Base-by-base conservation (phyloP, 345 rosid genomes). In the Ceriops decandra region DNA sequence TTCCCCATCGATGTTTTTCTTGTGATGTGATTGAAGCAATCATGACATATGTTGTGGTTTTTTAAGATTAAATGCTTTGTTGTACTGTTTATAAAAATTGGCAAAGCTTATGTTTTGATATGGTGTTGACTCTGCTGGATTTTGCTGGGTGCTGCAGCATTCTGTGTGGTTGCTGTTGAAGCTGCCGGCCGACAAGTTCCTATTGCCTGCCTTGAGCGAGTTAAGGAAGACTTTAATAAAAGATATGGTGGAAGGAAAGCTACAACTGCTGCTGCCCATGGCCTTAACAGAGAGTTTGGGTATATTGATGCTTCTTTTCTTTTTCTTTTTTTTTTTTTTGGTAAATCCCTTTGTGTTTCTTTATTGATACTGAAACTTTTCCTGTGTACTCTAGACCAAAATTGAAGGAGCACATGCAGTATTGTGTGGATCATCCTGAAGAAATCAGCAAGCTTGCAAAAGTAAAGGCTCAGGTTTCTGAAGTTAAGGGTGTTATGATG, bases 401-500 rank as follows among this genome's bases (percentile, higher is more conserved):
- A 73, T 75, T 95, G 87, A 95, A 87, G 80, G 97, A 86, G 73
- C 96, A 92, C 67, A 92, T 95, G 98, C 93, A 92, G 76, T 95
- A 88, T 53, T 95, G 98, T 68, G 85, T 82, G 59, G 99, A 90
- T 74, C 93, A 95, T 79, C 98, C 98, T 2, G 97, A 95, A 81
- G 99, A 95, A 84, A 86, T 91, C 79, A 95, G 85, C 86, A 92
- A 95, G 77, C 90, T 95, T 72, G 92, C 98, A 51, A 95, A 95
- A 85, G 99, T 95, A 71, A 92, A 95, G 76, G 97, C 97, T 33
- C 99, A 95, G 79, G 99, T 95, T 33, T 82, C 96, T 49, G 99
- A 95, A 84, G 99, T 95, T 49, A 95, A 92, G 79, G 98, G 98
- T 73, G 99, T 95, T 16, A 95, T 95, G 98, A 88, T 95, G 98